These are phyloP conservation scores for Teratosphaeria destructans DNA, from an alignment of 2,329 filamentous ascomycete species.

Conservation along the genomic window DNA sequence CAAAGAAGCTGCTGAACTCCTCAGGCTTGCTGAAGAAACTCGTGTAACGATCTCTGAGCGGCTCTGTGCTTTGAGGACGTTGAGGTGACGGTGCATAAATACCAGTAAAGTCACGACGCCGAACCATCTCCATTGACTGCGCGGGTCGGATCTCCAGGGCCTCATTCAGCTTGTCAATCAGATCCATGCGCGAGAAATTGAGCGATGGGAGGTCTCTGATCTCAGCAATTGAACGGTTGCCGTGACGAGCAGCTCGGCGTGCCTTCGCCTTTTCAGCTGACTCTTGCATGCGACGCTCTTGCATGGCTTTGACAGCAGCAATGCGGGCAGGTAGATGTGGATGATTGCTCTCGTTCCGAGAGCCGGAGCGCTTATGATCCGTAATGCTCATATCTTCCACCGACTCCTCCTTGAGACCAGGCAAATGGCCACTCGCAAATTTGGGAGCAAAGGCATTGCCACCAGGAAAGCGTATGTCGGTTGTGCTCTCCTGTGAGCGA, in stretches of 20 bases:
- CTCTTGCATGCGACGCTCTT: constrained; percentile 23
- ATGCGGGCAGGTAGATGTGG: constrained; percentile 24
- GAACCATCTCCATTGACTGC: constrained; percentile 28
- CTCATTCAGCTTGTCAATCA: constrained; percentile 36
- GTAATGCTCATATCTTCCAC: constrained; percentile 35
- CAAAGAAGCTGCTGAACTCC: constrained; percentile 20
- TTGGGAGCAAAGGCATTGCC: constrained; percentile 15
- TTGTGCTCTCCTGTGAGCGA: constrained; percentile 14
- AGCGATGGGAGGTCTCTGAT: constrained; percentile 35
- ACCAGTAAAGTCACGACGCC: constrained; percentile 21
- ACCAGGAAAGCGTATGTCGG: constrained; percentile 15
- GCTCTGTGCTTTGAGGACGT: constrained; percentile 29
- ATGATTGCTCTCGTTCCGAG: constrained; percentile 9
- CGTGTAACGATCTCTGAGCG: constrained; percentile 34
- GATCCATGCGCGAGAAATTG: constrained; percentile 38
- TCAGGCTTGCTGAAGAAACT: constrained; percentile 38
- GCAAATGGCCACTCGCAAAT: constrained; percentile 27
- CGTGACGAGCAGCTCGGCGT: constrained; percentile 19
- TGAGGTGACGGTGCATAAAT: constrained; percentile 24
- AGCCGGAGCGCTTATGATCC: constrained; percentile 12
- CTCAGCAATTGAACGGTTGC: constrained; percentile 25
- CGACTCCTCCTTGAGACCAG: constrained; percentile 39
- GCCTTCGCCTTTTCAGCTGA: constrained; percentile 21
- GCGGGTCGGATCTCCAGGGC: constrained; percentile 30
- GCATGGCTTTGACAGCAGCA: constrained; percentile 27